Evolutionary conservation across 257 asterid species (phyloP).

Genomic region (Salvia splendens): DNA sequence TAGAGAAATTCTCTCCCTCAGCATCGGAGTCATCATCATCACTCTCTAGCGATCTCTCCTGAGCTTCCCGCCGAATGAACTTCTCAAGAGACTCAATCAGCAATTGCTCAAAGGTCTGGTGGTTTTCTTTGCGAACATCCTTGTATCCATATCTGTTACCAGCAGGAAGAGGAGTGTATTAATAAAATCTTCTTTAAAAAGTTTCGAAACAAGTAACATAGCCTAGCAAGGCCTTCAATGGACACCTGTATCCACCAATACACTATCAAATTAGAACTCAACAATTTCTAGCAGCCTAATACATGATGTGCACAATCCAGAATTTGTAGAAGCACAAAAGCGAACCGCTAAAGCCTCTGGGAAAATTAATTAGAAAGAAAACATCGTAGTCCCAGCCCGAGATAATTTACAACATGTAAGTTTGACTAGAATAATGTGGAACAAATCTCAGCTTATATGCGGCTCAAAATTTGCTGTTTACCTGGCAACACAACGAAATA

Average conservation of each 20-base stretch:
- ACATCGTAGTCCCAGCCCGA: neutral
- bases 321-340: constrained; percentile 5
- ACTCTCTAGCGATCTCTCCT: constrained; percentile 91
- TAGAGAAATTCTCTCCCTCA: constrained; percentile 66
- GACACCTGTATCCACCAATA: neutral
- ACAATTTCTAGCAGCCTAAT: constrained; percentile 1
- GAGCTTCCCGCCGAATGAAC: constrained; percentile 94
- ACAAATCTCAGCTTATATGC: neutral
- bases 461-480: constrained; percentile 32
- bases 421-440: constrained; percentile 25
- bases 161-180: constrained; percentile 23
- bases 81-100: constrained; percentile 90
- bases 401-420: constrained; percentile 24
- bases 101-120: constrained; percentile 89
- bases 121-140: constrained; percentile 93
- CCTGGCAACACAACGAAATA: constrained; percentile 98
- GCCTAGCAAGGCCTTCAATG: neutral
- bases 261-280: constrained; percentile 15
- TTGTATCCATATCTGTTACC: constrained; percentile 93
- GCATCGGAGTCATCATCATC: constrained; percentile 68
- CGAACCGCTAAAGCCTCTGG: constrained; percentile 18
- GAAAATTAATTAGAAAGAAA: constrained; percentile 5
- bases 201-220: constrained; percentile 8
- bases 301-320: constrained; percentile 4
- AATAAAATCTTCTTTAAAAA: neutral